Evolutionary conservation across 192 early-diverging fungal genomes (phyloP).

Genomic region (Phlyctochytrium bullatum): DNA sequence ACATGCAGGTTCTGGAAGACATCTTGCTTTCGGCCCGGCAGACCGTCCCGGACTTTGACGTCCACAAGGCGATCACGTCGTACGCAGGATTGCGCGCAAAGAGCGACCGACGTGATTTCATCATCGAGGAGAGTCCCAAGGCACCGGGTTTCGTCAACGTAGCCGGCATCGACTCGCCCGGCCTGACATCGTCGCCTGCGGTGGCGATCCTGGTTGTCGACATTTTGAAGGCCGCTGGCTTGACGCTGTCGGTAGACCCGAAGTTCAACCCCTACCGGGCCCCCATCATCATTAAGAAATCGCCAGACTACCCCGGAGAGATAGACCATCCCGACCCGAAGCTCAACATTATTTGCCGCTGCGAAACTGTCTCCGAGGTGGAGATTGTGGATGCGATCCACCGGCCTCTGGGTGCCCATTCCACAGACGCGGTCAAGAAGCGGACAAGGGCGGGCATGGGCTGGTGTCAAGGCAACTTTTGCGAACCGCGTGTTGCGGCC

Average conservation of each 20-base stretch:
- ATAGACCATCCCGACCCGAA: conserved; percentile 40
- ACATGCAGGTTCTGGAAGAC: conserved; percentile 34
- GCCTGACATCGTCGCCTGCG: conserved; percentile 42
- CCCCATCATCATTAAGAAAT: conserved; percentile 39
- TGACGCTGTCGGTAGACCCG: conserved; percentile 1
- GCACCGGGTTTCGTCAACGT: conserved; percentile 42
- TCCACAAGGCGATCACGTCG: conserved; percentile 39
- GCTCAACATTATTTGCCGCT: conserved; percentile 49
- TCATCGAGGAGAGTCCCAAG: conserved; percentile 33
- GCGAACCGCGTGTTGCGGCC: conserved; percentile 38
- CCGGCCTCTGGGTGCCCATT: conserved; percentile 31
- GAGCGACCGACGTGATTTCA: conserved; percentile 43
- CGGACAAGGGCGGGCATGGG: conserved; percentile 51
- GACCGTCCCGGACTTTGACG: conserved; percentile 40
- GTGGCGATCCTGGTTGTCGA: conserved; percentile 36
- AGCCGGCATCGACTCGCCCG: conserved; percentile 53
- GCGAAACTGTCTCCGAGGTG: conserved; percentile 44
- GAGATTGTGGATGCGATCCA: conserved; percentile 49
- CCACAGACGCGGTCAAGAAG: conserved; percentile 45
- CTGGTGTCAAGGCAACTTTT: conserved; percentile 46
- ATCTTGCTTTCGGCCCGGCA: conserved; percentile 31
- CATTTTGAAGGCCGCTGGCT: conserved; percentile 21
- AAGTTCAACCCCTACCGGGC: conserved; percentile 33
- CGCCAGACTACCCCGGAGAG: conserved; percentile 19
- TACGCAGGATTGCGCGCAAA: conserved; percentile 47